Base-by-base conservation (phyloP, 1,284 basidiomycete genomes). In the Melampsora larici-populina region DNA sequence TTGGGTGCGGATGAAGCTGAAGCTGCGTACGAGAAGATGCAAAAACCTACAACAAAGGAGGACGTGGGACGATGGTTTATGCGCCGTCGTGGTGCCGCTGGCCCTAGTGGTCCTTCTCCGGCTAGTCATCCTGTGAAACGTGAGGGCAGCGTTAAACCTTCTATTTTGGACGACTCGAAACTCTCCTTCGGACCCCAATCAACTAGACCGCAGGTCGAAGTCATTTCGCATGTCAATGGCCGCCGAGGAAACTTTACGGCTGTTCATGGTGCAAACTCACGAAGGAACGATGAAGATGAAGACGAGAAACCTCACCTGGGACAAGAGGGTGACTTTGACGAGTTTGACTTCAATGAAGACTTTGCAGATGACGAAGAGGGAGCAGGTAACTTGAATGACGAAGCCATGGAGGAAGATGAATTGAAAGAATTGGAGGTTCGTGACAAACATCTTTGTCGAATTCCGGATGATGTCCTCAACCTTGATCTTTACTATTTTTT, bases 351-450 rank as follows among this genome's bases (percentile, higher is more conserved):
- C 81, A 92, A 94, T 81, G 91, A 91, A 81, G 90, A 91, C 24
- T 91, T 93, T 81, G 90, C 90, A 26, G 93, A 94, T 81, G 92
- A 94, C 80, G 92, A 94, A 70, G 92, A 94, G 82, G 89, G 82
- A 0, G 81, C 82, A 29, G 82, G 81, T 13, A 81, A 89, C 82
- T 87, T 89, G 83, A 87, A 89, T 62, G 86, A 87, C 26, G 90
- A 91, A 77, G 89, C 89, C 40, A 86, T 86, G 73, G 89, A 93
- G 67, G 93, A 94, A 79, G 91, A 93, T 78, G 91, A 93, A 82
- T 88, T 89, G 51, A 93, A 91, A 82, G 92, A 94, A 83, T 86
- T 90, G n/a, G 92, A 93, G 87, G 92, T 90, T 74, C 40, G 86
- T 83, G 60, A 26, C 26, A 58, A 48, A 67, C 33, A 3, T 46